Percentiles rank a stretch among this genome's conserved stretches.
Evolutionary conservation across 495 filamentous ascomycete species (phyloP).

Genomic region (Xylaria sp.): DNA sequence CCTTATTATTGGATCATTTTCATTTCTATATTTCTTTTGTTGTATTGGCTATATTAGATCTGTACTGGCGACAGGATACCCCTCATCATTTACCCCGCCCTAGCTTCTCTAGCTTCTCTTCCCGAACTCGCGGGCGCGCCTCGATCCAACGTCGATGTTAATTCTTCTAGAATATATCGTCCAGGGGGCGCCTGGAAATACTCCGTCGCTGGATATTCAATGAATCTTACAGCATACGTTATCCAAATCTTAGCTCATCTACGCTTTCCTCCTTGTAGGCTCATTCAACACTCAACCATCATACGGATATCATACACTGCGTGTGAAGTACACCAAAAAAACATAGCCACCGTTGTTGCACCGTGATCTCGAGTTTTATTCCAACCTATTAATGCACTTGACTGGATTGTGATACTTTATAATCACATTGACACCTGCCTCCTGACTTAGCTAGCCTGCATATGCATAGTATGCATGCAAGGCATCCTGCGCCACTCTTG

Average conservation of each 20-base stretch:
- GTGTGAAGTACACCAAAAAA: not conserved
- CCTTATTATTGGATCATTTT: constrained; percentile 9
- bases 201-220: not conserved
- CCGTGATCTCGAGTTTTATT: not conserved
- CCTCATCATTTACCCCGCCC: not conserved
- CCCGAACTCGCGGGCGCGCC: not conserved
- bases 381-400: not conserved
- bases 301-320: not conserved
- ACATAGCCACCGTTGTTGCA: not conserved
- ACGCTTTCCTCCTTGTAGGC: not conserved
- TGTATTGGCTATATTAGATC: constrained; percentile 17
- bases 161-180: not conserved
- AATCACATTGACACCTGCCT: not conserved
- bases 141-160: not conserved
- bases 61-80: constrained; percentile 26
- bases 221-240: not conserved
- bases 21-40: not conserved
- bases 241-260: not conserved
- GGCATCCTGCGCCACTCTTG: not conserved
- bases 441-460: constrained; percentile 8
- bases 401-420: not conserved
- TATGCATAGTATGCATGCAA: constrained; percentile 2
- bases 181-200: not conserved
- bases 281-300: not conserved
- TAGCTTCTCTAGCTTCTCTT: not conserved